Evolutionary conservation across 495 filamentous ascomycete species (phyloP), one percentile per base, ranked within the genome.

Genomic region (Xylaria intraflava): DNA sequence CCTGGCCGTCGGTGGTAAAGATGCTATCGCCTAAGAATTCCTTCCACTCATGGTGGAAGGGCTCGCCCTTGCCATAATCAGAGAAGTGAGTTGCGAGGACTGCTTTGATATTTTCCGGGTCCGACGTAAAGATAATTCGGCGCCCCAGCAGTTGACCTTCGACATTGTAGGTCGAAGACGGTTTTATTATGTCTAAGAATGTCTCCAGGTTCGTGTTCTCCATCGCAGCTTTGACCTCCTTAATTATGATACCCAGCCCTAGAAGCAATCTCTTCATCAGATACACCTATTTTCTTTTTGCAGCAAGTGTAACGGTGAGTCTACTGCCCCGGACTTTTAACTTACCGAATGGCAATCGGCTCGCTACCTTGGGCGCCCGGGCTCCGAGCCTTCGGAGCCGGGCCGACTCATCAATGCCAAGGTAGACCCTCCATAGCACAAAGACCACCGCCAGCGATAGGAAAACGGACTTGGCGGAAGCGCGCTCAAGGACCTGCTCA

Each of bases 61-160:
- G 56, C 55, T 83, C 72, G 12, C 87, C 86, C 65, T 88, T 89
- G 57, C 87, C 86, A 59, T 82, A 87, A 66, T 88, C 82, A 19
- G 64, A 58, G 53, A 87, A 96, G 57, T 94, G 85, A 0, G 83
- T 85, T 0, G 89, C 87, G 2, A 96, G 75, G 6, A 96, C 70
- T 0, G 90, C 84, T 63, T 96, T 90, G 67, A 97, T 78, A 66
- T 94, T 96, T 61, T 91, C 84, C 0, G 88, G 89, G 39, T 90
- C 85, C 22, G 72, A 76, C 0, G 88, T 90, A 51, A 89, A 69
- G 42, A 89, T 63, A 17, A 81, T 58, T 6, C 84, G 83, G 23
- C 76, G 74, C 36, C 82, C 71, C 3, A 79, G 66, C 8, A 85
- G 38, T 11, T 72, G 69, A 20, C 70, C 56, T 65, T 95, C 89